These are phyloP conservation scores for Rhypophila decipiens DNA, from an alignment of 495 filamentous ascomycete genomes.

Conservation along the genomic window DNA sequence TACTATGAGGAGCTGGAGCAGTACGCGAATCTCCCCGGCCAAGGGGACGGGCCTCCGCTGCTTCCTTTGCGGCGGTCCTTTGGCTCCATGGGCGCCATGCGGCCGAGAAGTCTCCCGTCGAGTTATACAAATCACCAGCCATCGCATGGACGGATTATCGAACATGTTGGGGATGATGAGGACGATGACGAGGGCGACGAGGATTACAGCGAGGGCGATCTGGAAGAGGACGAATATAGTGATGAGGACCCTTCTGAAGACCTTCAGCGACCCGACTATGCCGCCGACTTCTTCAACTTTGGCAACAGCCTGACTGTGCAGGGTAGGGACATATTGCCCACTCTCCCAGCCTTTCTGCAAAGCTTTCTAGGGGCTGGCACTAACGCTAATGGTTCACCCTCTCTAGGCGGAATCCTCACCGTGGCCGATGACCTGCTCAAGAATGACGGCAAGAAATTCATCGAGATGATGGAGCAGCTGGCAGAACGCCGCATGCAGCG, in stretches of 20 bases:
- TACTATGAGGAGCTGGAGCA: slow-evolving; percentile 98
- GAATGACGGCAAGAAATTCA: slow-evolving; percentile 99
- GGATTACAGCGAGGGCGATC: slow-evolving; percentile 49
- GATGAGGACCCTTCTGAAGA: slow-evolving; percentile 52
- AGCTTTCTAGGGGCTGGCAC: slow-evolving; percentile 29
- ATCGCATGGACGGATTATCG: slow-evolving; percentile 48
- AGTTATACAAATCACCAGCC: slow-evolving; percentile 44
- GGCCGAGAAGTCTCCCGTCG: slow-evolving; percentile 42
- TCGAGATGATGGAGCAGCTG: slow-evolving; percentile 99
- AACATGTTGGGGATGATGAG: slow-evolving; percentile 53
- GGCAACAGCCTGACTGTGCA: slow-evolving; percentile 94
- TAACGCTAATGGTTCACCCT: slow-evolving; percentile 38
- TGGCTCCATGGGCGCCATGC: slow-evolving; percentile 46
- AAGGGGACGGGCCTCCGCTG: slow-evolving; percentile 51
- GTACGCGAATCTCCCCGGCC: slow-evolving; percentile 86
- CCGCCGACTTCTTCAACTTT: slow-evolving; percentile 89
- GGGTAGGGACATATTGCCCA: slow-evolving; percentile 56
- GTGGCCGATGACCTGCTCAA: slow-evolving; percentile 97
- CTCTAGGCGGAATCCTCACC: slow-evolving; percentile 90
- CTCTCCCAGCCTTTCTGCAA: slow-evolving; percentile 29
- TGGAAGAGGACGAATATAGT: slow-evolving; percentile 52
- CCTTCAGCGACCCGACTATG: slow-evolving; percentile 57
- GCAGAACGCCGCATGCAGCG: slow-evolving; percentile 95
- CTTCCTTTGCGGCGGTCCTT: slow-evolving; percentile 56
- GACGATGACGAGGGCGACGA: slow-evolving; percentile 54